Evolutionary conservation across 345 rosid species (phyloP).

Genomic region (Eucalyptus rudis): DNA sequence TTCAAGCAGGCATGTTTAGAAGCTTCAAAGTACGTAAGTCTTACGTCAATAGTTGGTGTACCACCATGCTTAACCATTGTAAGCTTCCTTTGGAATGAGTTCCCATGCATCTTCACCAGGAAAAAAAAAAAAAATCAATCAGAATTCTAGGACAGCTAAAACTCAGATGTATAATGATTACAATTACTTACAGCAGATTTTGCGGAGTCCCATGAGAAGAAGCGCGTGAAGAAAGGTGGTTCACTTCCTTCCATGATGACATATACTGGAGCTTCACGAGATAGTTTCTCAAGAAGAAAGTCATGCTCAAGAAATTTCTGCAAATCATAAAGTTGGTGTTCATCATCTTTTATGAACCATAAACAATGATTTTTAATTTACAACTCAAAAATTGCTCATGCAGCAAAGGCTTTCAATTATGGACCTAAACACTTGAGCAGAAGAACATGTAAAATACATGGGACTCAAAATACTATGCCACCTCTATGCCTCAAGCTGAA

Average conservation of each 20-base stretch:
- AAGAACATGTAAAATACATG: not conserved
- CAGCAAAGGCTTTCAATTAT: not conserved
- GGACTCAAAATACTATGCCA: not conserved
- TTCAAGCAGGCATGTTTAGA: not conserved
- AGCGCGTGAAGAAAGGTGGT: constrained; percentile 89
- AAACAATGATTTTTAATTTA: not conserved
- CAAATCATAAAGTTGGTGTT: not conserved
- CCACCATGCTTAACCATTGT: constrained; percentile 65
- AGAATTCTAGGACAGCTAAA: not conserved
- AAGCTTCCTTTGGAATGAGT: constrained; percentile 91
- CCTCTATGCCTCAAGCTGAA: not conserved
- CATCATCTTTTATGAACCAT: not conserved
- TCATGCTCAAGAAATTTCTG: constrained; percentile 84
- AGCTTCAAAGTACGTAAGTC: not conserved
- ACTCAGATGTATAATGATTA: not conserved
- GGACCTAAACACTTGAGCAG: not conserved
- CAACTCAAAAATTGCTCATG: not conserved
- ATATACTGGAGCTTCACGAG: constrained; percentile 61
- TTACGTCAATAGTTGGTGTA: constrained; percentile 63
- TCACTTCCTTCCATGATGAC: constrained; percentile 82
- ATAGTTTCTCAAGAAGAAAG: constrained; percentile 59
- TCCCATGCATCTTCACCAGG: constrained; percentile 76
- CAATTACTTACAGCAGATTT: constrained; percentile 59
- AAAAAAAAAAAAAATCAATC: not conserved
- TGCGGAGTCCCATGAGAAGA: constrained; percentile 88